Evolutionary conservation across 192 early-diverging fungal genomes (phyloP).

Genomic region (Radiomyces spectabilis): DNA sequence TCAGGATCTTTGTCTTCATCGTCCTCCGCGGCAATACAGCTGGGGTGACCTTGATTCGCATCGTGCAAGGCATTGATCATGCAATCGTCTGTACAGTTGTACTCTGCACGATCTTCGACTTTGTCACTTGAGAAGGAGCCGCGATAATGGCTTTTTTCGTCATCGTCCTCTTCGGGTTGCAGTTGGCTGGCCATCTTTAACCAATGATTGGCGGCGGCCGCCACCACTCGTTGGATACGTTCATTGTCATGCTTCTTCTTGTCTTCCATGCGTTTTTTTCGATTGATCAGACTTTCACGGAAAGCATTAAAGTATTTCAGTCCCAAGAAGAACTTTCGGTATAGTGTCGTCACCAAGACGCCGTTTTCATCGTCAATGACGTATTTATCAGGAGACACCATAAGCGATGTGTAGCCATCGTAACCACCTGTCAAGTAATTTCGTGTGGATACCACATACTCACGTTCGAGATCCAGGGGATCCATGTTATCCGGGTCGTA

Average conservation of each 20-base stretch:
- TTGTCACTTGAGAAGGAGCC: background rate
- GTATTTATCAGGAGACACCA: constrained; percentile 26
- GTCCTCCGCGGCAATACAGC: background rate
- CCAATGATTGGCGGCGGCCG: background rate
- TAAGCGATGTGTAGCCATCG: constrained; percentile 49
- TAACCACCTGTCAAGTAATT: constrained; percentile 55
- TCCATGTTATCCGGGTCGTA: constrained; percentile 21
- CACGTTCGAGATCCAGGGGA: constrained; percentile 37
- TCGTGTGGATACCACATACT: constrained; percentile 50
- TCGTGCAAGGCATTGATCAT: background rate
- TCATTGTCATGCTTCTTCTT: background rate
- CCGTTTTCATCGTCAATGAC: constrained; percentile 59
- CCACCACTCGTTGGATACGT: background rate
- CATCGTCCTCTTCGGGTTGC: background rate
- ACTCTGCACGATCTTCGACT: background rate
- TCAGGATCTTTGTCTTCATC: background rate
- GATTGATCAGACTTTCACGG: constrained; percentile 24
- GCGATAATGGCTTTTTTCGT: background rate
- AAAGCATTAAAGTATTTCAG: constrained; percentile 53
- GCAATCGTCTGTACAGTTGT: background rate
- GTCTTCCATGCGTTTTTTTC: background rate
- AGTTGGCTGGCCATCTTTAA: background rate
- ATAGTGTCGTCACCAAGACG: constrained; percentile 44
- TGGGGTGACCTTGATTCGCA: background rate
- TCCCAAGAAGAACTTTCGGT: constrained; percentile 49